Conservation (phyloP, 164 flowering plant genomes). For the Litsea cubeba region DNA sequence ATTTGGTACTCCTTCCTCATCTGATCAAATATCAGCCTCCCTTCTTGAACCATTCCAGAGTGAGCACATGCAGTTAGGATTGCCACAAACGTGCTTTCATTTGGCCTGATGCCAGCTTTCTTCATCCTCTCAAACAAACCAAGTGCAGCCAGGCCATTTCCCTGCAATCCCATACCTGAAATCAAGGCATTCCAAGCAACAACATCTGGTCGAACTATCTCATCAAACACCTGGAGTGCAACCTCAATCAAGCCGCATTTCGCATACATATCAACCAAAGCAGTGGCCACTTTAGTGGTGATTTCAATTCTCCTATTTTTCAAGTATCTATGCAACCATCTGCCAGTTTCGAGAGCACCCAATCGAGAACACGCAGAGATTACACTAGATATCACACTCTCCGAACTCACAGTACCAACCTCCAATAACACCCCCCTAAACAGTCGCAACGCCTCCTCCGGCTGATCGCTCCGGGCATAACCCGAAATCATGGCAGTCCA, state of each 20-base stretch:
- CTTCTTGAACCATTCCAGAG: not conserved
- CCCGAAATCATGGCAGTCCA: too few species aligned
- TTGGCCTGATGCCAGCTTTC: not conserved
- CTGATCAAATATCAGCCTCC: not conserved
- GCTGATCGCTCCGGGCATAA: constrained; percentile 18
- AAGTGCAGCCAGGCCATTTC: not conserved
- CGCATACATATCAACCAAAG: constrained; percentile 3
- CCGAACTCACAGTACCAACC: constrained; percentile 18
- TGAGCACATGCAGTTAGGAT: constrained; percentile 1
- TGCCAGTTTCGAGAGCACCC: not conserved
- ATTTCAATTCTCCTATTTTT: not conserved
- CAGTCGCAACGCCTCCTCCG: not conserved
- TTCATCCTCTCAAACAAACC: not conserved
- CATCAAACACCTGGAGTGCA: constrained; percentile 17
- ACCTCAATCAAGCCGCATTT: constrained; percentile 5
- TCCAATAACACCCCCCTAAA: not conserved
- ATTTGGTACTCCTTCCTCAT: constrained; percentile 3
- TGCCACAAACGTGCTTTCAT: not conserved
- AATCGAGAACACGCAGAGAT: not conserved
- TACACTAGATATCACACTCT: not conserved
- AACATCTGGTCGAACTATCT: not conserved
- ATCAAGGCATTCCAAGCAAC: constrained; percentile 5
- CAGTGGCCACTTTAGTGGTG: constrained; percentile 13
- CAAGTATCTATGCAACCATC: not conserved
- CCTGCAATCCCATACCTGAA: not conserved